A percentile compares a stretch with the other conserved stretches of the same genome.
phyloP scores from a whole-genome alignment of 441 rosid species.

The Brassica hybrid region DNA sequence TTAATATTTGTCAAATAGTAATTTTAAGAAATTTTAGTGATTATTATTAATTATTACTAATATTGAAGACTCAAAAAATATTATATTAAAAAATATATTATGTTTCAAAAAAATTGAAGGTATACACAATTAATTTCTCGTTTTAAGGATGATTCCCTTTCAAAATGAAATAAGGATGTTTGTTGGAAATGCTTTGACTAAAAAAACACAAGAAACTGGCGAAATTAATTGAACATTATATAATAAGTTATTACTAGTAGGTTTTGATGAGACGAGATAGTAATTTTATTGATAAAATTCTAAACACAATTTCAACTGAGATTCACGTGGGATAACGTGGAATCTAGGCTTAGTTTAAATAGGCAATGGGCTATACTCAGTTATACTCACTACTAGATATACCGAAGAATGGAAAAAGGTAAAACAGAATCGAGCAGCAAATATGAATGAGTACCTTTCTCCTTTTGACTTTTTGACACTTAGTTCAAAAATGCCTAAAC shows the following conservation, averaged over 20 bases:
- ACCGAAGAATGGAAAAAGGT: neutral
- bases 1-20: too few species aligned
- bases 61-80: too few species aligned
- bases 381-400: constrained; percentile 16
- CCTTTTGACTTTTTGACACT: constrained; percentile 10
- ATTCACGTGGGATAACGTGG: constrained; percentile 37
- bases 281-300: neutral
- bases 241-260: neutral
- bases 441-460: neutral
- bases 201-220: too few species aligned
- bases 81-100: too few species aligned
- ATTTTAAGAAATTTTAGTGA: too few species aligned
- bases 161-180: too few species aligned
- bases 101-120: too few species aligned
- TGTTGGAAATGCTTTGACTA: too few species aligned
- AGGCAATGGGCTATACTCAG: constrained; percentile 26
- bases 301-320: neutral
- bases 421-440: neutral
- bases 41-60: too few species aligned
- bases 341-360: constrained; percentile 18
- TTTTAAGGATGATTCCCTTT: too few species aligned
- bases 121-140: too few species aligned
- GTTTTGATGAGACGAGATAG: neutral
- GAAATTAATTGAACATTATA: too few species aligned
- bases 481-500: constrained; percentile 30